Base-by-base conservation (phyloP, 2,329 filamentous ascomycete species). In the Orbilia brochopaga region DNA sequence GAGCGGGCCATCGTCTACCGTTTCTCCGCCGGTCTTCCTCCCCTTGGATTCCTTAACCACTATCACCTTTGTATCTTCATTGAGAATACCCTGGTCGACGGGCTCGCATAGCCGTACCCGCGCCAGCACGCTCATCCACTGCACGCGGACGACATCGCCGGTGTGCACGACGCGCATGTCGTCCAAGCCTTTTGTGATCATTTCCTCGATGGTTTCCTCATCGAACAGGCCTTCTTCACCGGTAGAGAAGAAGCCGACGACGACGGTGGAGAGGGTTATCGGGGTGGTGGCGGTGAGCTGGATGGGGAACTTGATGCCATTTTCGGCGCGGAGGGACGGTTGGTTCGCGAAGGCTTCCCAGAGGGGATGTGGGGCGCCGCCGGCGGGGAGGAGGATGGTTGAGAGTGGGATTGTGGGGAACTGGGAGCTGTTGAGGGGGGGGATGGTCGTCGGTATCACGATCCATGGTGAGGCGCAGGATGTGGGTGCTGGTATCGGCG, bases 101-200 rank as follows among this genome's bases (percentile, higher is more conserved):
- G 94, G 94, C 79, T 99, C 94, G 78, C 92, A 97, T n/a, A 95
- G 86, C 53, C 90, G 87, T 72, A 97, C 90, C 80, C 89, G 92
- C 46, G 91, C 94, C 44, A 99, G 82, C 1, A 73, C 69, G 37
- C 69, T 73, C 69, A 73, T 73, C 69, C 69, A 73, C 52, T 73
- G 69, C 21, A 73, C 69, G 8, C 85, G 85, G 73, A 90, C 88
- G 56, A 93, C 79, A 79, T 97, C 93, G 19, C 92, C 92, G 0
- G 87, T 84, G 77, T 97, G 94, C 11, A 97, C 86, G 17, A 99
- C 84, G 69, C 85, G 87, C 19, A 92, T 83, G 11, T 85, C 85
- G 32, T 87, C 83, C 57, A 99, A 81, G 1, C 92, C 91, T 73
- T 89, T 85, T 57, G 92, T 85, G 57, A 92, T 80, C 37, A 85